Evolutionary conservation across 805 yeast genomes (phyloP).

Genomic region (Maudiozyma bulderi): DNA sequence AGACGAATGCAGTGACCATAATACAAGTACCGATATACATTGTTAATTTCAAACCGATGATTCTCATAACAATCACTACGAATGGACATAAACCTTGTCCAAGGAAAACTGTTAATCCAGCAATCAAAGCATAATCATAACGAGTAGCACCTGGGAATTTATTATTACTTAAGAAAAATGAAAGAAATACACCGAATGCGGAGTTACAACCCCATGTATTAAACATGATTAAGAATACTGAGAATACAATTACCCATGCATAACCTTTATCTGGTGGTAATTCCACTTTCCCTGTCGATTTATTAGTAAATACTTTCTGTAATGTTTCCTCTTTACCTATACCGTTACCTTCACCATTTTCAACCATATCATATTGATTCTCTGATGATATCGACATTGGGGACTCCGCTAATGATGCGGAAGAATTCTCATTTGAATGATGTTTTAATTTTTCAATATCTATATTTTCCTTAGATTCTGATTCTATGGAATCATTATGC

Average conservation of each 20-base stretch:
- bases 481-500: background rate
- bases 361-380: background rate
- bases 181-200: conserved; percentile 55
- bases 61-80: conserved; percentile 36
- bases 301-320: conserved; percentile 30
- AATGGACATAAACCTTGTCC: conserved; percentile 58
- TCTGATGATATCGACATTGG: background rate
- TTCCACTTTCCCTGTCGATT: conserved; percentile 27
- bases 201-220: conserved; percentile 66
- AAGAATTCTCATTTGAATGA: background rate
- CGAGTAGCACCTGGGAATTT: conserved; percentile 46
- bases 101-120: conserved; percentile 48
- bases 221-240: conserved; percentile 42
- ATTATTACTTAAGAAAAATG: conserved; percentile 43
- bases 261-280: conserved; percentile 56
- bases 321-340: conserved; percentile 7
- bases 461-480: background rate
- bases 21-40: conserved; percentile 40
- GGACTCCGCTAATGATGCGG: background rate
- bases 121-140: conserved; percentile 55
- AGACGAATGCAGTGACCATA: conserved; percentile 45
- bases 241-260: conserved; percentile 54
- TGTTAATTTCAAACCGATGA: conserved; percentile 42
- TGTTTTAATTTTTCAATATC: background rate
- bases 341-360: background rate